These are phyloP conservation scores for Lodderomyces margitis DNA, from an alignment of 1,139 yeast species.

Conservation along the genomic window DNA sequence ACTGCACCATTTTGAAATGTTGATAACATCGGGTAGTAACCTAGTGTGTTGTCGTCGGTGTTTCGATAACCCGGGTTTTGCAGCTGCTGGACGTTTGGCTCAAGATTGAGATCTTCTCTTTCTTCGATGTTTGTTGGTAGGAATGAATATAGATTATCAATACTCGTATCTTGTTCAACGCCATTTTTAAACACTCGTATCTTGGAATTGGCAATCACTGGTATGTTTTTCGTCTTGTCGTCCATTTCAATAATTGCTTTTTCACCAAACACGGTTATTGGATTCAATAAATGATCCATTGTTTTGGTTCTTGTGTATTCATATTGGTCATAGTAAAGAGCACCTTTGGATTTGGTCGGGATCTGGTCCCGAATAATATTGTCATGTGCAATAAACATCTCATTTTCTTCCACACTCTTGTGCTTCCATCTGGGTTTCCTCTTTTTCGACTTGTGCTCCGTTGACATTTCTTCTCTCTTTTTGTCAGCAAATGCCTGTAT, in stretches of 20 bases:
- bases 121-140: slow-evolving; percentile 51
- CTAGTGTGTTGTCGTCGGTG: slow-evolving; percentile 79
- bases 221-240: slow-evolving; percentile 27
- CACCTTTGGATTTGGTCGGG: slow-evolving; percentile 80
- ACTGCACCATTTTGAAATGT: slow-evolving; percentile 81
- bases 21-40: slow-evolving; percentile 89
- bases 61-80: slow-evolving; percentile 47
- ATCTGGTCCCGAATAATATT: slow-evolving; percentile 75
- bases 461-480: slow-evolving; percentile 12
- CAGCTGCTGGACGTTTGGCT: slow-evolving; percentile 42
- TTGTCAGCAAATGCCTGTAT: slow-evolving; percentile 20
- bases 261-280: slow-evolving; percentile 70
- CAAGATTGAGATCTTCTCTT: slow-evolving; percentile 22
- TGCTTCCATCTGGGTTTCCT: slow-evolving; percentile 18
- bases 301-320: slow-evolving; percentile 77
- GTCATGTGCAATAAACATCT: slow-evolving; percentile 22
- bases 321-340: slow-evolving; percentile 78
- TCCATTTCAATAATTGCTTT: slow-evolving; percentile 44
- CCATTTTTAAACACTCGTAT: slow-evolving; percentile 81
- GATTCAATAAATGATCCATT: slow-evolving; percentile 75
- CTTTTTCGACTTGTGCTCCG: slow-evolving; percentile 16
- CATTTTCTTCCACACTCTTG: slow-evolving; percentile 18
- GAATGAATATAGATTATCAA: slow-evolving; percentile 69
- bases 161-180: slow-evolving; percentile 47
- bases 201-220: slow-evolving; percentile 54